These are phyloP conservation scores for Apostasia ramifera DNA, from an alignment of 106 monocot genomes.

Conservation along the genomic window DNA sequence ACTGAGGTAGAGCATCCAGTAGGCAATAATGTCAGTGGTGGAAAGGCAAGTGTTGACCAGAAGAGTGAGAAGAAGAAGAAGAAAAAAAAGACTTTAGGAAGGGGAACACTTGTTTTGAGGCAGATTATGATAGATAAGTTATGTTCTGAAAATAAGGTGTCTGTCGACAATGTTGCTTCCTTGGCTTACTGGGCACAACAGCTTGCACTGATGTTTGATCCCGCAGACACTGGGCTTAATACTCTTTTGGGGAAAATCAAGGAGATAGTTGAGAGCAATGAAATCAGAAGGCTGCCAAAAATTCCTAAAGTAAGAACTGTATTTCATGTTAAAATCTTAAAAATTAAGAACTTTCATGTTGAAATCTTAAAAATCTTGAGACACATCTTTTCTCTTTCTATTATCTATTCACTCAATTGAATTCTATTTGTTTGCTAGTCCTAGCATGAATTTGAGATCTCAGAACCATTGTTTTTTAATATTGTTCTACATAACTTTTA, in stretches of 20 bases:
- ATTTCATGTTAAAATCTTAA: neutral
- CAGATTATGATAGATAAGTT: constrained; percentile 43
- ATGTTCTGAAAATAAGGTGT: constrained; percentile 2
- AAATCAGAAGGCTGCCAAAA: constrained; percentile 93
- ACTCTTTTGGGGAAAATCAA: constrained; percentile 50
- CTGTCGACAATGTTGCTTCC: constrained; percentile 18
- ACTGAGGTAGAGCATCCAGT: constrained; percentile 7
- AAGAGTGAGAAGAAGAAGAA: constrained; percentile 78
- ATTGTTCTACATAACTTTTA: too few species aligned
- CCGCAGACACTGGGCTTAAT: constrained; percentile 33
- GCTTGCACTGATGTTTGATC: constrained; percentile 60
- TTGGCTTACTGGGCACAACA: constrained; percentile 33
- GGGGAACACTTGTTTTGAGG: constrained; percentile 56
- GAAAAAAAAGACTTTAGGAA: constrained; percentile 74
- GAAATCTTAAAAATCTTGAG: neutral
- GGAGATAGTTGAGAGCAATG: constrained; percentile 94
- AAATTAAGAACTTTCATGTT: neutral
- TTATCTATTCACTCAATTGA: neutral
- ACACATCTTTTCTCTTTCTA: neutral
- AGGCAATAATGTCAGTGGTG: constrained; percentile 30
- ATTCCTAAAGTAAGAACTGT: constrained; percentile 79
- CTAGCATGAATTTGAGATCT: too few species aligned
- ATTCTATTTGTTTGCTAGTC: too few species aligned
- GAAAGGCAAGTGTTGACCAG: constrained; percentile 52
- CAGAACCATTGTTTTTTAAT: too few species aligned